Evolutionary conservation across 805 yeast genomes (phyloP).

Genomic region (Spathaspora boniae): DNA sequence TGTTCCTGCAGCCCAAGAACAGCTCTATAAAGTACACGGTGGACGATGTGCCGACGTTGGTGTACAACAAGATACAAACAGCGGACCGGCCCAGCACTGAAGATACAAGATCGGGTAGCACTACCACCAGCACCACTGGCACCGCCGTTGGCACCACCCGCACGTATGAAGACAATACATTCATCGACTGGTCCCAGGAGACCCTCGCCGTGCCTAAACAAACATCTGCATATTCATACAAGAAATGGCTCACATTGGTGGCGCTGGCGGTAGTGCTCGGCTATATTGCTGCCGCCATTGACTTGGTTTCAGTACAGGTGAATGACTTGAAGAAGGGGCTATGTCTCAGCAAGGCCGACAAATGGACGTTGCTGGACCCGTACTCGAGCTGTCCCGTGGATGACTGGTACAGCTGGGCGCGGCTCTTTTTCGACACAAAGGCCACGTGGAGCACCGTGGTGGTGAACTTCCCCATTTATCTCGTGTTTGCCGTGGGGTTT

Average conservation of each 20-base stretch:
- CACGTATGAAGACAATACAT: constrained; percentile 36
- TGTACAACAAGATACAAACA: constrained; percentile 2
- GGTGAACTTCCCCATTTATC: constrained; percentile 35
- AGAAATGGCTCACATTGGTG: constrained; percentile 49
- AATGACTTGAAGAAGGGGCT: constrained; percentile 53
- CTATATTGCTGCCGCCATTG: constrained; percentile 45
- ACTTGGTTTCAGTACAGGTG: constrained; percentile 47
- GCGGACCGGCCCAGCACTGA: neutral
- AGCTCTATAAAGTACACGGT: neutral
- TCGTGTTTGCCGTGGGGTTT: constrained; percentile 22
- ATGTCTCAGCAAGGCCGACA: constrained; percentile 37
- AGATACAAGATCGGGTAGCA: neutral
- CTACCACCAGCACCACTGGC: no score
- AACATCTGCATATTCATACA: constrained; percentile 9
- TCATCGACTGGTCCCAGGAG: constrained; percentile 54
- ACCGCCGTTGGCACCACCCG: no score
- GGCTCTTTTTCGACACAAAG: constrained; percentile 21
- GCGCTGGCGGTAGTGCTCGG: constrained; percentile 47
- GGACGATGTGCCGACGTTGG: constrained; percentile 12
- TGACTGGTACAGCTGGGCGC: constrained; percentile 39
- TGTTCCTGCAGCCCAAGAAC: neutral
- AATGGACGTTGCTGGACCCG: constrained; percentile 41
- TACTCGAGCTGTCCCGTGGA: constrained; percentile 41
- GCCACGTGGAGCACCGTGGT: constrained; percentile 17
- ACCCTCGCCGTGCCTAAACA: constrained; percentile 20